Evolutionary conservation across 1,139 yeast genomes (phyloP), one percentile per base, ranked within the genome.

Genomic region (Blastobotrys arbuscula): DNA sequence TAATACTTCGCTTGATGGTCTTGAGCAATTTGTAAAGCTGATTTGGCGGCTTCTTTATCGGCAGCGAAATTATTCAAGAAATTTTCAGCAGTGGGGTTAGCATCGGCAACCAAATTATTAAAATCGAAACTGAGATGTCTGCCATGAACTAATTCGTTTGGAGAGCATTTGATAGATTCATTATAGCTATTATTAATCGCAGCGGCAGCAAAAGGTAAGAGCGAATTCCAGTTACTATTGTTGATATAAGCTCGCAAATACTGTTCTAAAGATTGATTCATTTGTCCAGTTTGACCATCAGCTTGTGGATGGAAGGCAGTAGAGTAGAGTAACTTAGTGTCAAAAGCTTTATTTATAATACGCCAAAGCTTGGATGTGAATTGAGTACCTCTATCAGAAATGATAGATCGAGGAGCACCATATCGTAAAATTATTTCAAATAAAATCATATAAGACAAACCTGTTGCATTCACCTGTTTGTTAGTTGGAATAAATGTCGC

Each of bases 341-440:
- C 39, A 16, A 36, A 36, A 6, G 23, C 21, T 8, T 8, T 18
- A 16, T 7, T n/a, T 9, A 36, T 15, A 6, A 6, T 8, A 9
- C 20, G 13, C 36, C 36, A 33, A 7, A 33, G 36, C 15, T 33
- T n/a, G 8, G 24, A 16, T 9, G n/a, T 15, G 20, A 36, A 36
- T 18, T 15, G 23, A 8, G 12, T 7, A 8, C 39, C 39, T 9
- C 39, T 21, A 20, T 45, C 48, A n/a, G 35, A 30, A 9, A 45
- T 44, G 28, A 45, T 45, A 7, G 39, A 19, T 33, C 10, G 12
- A 2, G 48, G 48, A 8, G 34, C 35, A 18, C 44, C 48, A 34
- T 45, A 44, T 9, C 23, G 39, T 19, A 26, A 24, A 28, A 33
- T 19, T 3, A 39, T 30, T 19, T 43, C 15, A n/a, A 8, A 8